Base-by-base conservation (phyloP, 371 early-diverging fungal genomes). In the Circinella minor region DNA sequence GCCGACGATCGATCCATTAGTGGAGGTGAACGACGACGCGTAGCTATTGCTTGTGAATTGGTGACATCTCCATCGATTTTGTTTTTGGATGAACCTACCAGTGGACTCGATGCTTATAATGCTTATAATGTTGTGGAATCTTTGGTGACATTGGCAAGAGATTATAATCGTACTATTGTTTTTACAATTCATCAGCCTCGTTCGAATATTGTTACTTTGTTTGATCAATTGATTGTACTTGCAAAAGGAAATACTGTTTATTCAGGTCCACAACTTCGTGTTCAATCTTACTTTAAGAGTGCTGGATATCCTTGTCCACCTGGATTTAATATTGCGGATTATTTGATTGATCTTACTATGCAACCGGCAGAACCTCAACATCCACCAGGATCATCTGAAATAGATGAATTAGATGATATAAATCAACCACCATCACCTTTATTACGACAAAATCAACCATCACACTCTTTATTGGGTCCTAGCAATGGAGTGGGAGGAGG, bases 161-260 rank as follows among this genome's bases (percentile, higher is more conserved):
- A 87, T 36, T 90, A 91, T 69, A 92, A 94, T 55, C 91, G 96
- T 34, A 98, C 98, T 0, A 90, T 99, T 34, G 84, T 98, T 7
- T 93, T 95, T 74, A 96, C 96, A 11, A 96, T 98, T 46, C 98
- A 99, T 74, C 99, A 98, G 73, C 99, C 99, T 5, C 88, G 98
- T 14, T 91, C 93, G 15, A 94, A 98, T 68, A 96, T 98, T 62
- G 94, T 94, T 59, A 84, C 91, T 18, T 78, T 95, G 68, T 97
- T 99, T 83, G 96, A 97, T 79, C 89, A 91, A 36, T 80, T 98
- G 11, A 79, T 98, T 13, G 81, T 99, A 36, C 83, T 99, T 57
- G 90, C 94, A 20, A 93, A 92, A 38, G 96, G 97, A 3, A 85
- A 88, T 54, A 82, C 93, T 49, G 89, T 94, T 39, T 98, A 91